phyloP scores from a whole-genome alignment of 495 filamentous ascomycete genomes.

The Penicillium cataractarum region DNA sequence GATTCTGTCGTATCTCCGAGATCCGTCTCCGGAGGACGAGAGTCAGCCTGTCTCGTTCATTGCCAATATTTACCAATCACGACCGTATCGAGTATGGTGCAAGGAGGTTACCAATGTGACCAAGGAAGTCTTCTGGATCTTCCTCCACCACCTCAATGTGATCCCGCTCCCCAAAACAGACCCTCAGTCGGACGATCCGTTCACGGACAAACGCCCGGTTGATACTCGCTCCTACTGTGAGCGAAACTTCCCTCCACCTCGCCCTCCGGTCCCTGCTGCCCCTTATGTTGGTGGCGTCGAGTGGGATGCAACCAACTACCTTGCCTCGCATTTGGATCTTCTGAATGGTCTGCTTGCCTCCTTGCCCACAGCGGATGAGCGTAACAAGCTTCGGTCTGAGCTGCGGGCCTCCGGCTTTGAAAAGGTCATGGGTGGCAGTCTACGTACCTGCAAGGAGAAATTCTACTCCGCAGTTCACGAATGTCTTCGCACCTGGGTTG shows the following conservation, averaged over 20 bases:
- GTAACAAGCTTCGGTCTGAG: conserved; percentile 77
- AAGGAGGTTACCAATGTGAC: conserved; percentile 90
- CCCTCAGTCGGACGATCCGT: conserved; percentile 33
- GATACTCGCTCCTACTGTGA: conserved; percentile 34
- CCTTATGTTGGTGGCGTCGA: conserved; percentile 98
- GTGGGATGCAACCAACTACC: conserved; percentile 97
- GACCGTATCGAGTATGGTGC: conserved; percentile 92
- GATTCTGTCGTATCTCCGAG: conserved; percentile 77
- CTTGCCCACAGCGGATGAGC: conserved; percentile 68
- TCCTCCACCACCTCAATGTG: conserved; percentile 90
- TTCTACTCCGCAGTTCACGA: conserved; percentile 92
- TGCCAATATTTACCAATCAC: conserved; percentile 79
- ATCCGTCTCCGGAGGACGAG: conserved; percentile 75
- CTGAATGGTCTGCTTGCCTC: conserved; percentile 90
- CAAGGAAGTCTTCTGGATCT: conserved; percentile 99
- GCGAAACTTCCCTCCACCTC: conserved; percentile 82
- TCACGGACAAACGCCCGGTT: conserved; percentile 23
- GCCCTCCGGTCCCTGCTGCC: conserved; percentile 88
- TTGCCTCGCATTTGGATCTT: conserved; percentile 89
- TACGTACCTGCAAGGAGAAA: conserved; percentile 95
- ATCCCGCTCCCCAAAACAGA: conserved; percentile 57
- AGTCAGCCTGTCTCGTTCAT: conserved; percentile 83
- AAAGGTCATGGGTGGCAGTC: conserved; percentile 78
- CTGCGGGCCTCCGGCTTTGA: conserved; percentile 88
- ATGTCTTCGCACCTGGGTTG: conserved; percentile 85